Base-by-base conservation (phyloP, 2,329 filamentous ascomycete genomes). In the Teratosphaeria destructans region DNA sequence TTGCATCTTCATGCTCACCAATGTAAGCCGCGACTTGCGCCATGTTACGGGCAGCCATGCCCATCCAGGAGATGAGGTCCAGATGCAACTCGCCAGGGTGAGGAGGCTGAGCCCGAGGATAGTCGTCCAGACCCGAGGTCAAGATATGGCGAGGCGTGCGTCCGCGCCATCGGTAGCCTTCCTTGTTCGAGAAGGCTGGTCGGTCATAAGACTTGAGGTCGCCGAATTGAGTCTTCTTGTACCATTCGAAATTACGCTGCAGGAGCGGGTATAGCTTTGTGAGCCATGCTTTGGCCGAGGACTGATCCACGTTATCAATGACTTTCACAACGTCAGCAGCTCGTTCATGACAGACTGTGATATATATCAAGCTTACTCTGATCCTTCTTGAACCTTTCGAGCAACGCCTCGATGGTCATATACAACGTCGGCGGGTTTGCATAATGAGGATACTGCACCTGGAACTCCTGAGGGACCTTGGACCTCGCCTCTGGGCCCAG, bases 351-450 rank as follows among this genome's bases (percentile, higher is more conserved):
- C 19, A 10, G 16, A 5, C 11, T 2, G 8, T n/a, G 2, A 23
- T 1, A n/a, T 11, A 12, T 32, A 19, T 3, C n/a, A n/a, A 12
- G 14, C 53, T 54, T 32, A 54, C 23, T 56, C 55, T 29, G 16
- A 16, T 47, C 55, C 35, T 54, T 54, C 19, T 54, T 82, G 39
- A 95, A 81, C 71, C 89, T 92, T 71, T 90, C 86, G 69, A 95
- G 84, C 70, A 96, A 91, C 10, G 82, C 82, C 65, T 95, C 90
- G 16, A 99, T 80, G 61, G 94, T 86, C 70, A 97, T 85, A 76
- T 96, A 96, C 1, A 97, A 81, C 0, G 94, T 97, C 0, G 94
- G 94, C 0, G 94, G 94, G 74, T 99, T 99, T 57, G 94, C 94
- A 69, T 96, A 96, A 73, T 97, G 92, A 27, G 94, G 93, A 71